Conservation (phyloP, 345 rosid genomes). For the Brassica juncea region DNA sequence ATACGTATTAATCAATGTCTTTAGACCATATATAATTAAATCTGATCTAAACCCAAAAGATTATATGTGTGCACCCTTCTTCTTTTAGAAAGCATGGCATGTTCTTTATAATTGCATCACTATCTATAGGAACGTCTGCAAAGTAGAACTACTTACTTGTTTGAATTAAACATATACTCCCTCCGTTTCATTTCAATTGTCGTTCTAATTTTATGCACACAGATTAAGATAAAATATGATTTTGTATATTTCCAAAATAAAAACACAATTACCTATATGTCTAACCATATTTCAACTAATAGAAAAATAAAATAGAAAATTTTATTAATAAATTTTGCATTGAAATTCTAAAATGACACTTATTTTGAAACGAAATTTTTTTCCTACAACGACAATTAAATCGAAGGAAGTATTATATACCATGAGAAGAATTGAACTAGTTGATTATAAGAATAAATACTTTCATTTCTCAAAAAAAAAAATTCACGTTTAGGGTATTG, state of each 20-base stretch:
- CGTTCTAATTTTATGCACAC: too few relatives aligned
- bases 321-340: too few relatives aligned
- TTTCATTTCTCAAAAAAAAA: not conserved
- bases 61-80: slow-evolving; percentile 26
- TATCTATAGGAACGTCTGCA: slow-evolving; percentile 24
- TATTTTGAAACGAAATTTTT: too few relatives aligned
- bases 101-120: slow-evolving; percentile 4
- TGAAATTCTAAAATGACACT: too few relatives aligned
- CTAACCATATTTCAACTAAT: too few relatives aligned
- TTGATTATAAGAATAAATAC: not conserved
- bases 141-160: slow-evolving; percentile 13
- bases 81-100: slow-evolving; percentile 21
- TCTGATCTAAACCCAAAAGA: slow-evolving; percentile 8
- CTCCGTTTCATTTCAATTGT: too few relatives aligned
- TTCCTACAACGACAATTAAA: too few relatives aligned
- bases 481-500: not conserved
- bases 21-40: slow-evolving; percentile 22
- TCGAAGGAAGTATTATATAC: not conserved
- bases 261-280: too few relatives aligned
- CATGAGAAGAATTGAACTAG: not conserved
- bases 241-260: too few relatives aligned
- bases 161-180: not conserved
- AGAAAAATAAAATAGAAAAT: too few relatives aligned
- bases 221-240: too few relatives aligned
- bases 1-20: slow-evolving; percentile 33